Evolutionary conservation across 2,329 filamentous ascomycete genomes (phyloP).

Genomic region (Neofusicoccum kwambonambiense): DNA sequence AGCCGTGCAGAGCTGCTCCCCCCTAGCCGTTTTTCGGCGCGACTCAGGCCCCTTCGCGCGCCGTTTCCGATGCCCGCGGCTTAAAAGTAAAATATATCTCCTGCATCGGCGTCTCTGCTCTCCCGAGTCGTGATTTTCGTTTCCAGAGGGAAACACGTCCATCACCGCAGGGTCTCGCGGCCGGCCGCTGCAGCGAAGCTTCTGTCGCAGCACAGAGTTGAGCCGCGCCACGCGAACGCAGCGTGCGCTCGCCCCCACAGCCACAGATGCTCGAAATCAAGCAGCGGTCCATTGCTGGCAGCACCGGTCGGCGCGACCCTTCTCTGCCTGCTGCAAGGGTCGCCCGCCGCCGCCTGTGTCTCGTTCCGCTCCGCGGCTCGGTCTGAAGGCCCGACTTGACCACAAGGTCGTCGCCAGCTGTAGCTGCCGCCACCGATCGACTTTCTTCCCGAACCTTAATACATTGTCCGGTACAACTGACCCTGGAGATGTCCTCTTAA

Average conservation of each 20-base stretch:
- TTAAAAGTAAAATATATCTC: slow-evolving; percentile 7
- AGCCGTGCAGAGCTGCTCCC: neutral
- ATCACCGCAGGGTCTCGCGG: neutral
- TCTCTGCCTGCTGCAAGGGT: neutral
- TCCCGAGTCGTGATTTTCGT: neutral
- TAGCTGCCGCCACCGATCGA: slow-evolving; percentile 1
- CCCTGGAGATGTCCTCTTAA: neutral
- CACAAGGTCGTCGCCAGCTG: neutral
- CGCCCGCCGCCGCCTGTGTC: neutral
- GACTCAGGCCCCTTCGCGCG: neutral
- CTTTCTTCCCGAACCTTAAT: slow-evolving; percentile 6
- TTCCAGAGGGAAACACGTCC: neutral
- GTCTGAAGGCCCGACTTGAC: neutral
- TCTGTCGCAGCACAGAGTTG: slow-evolving; percentile 8
- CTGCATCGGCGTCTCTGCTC: neutral
- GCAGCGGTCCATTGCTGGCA: neutral
- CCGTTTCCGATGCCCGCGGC: slow-evolving; percentile 6
- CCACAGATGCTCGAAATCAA: neutral
- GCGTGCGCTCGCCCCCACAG: neutral
- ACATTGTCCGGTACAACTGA: neutral
- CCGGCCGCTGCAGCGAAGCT: slow-evolving; percentile 1
- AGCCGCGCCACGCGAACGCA: slow-evolving; percentile 2
- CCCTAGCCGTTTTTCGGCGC: slow-evolving; percentile 8
- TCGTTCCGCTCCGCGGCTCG: neutral
- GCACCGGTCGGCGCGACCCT: neutral